Evolutionary conservation across 2,329 filamentous ascomycete species (phyloP), one percentile per base, ranked within the genome.

Genomic region (Pseudodiploospora longispora): DNA sequence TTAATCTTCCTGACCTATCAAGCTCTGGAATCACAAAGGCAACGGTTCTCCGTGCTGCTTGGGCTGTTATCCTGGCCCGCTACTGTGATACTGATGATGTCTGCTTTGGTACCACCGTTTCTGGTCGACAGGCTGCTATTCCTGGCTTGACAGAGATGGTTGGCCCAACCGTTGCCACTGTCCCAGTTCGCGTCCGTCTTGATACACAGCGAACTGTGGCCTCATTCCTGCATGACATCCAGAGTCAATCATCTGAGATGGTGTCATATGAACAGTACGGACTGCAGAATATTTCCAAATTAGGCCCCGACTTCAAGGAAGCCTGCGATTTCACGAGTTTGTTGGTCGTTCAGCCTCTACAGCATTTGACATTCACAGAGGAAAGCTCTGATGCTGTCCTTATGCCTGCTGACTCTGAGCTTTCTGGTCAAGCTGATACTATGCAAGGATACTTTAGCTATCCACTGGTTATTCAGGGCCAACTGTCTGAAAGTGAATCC

Each of bases 201-300:
- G 56, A 61, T 73, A 29, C 37, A 5, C 10, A 40, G 4, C 30
- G 32, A 27, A 52, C 57, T 0, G 56, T 70, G 7, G 48, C 52
- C 0, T 56, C 70, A 12, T 74, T 69, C 46, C 56, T 80, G 9
- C 54, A 68, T n/a, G 51, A 54, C 0, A 36, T 55, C 1, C 53
- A 58, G 27, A 40, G 40, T 1, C 41, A 47, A n/a, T 37, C 43
- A 5, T 10, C 40, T 19, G 46, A 48, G 10, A 49, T 50, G 45
- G 37, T 48, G 10, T 34, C 44, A 4, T 46, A 37, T 35, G 48
- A 50, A 28, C 48, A 52, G 5, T 44, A 43, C 1, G 50, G 50
- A n/a, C 42, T 52, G 6, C 47, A 46, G 6, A 47, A 52, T 8
- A 54, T 59, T 27, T 36, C 43, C 9, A 52, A 49, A 30, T 29